Base-by-base conservation (phyloP, 306 rosid genomes). In the Cyclanthera cordifolia region DNA sequence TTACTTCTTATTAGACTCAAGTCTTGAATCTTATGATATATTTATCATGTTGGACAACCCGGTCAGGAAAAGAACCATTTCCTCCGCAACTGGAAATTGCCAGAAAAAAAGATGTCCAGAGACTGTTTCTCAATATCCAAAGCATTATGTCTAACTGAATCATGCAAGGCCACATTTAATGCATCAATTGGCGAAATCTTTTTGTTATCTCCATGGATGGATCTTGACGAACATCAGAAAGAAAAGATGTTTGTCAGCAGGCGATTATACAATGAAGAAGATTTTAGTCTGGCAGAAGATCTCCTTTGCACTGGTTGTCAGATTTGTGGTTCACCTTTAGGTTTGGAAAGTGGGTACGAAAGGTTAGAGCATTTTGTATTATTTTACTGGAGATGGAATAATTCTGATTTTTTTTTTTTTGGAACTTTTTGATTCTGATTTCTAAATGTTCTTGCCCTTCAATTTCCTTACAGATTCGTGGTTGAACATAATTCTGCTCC, bases 261-360 rank as follows among this genome's bases (percentile, higher is more conserved):
- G 79, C 85, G 88, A 75, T 20, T 84, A 68, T 67, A 68, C 70
- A 69, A 72, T 75, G 55, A 61, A 1, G 79, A 76, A 79, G 79
- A 83, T 72, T 37, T 72, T 57, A 61, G 73, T 71, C 79, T 88
- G 34, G 91, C 61, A 30, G 79, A 72, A 48, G 85, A 84, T 84
- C 86, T 91, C 73, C 75, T 91, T 50, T 88, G 87, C 79, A 84
- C 82, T 53, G 97, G 97, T 55, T 91, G 97, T 79, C 84, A 70
- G 78, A 75, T 88, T 6, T 88, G 97, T 20, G 95, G 96, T 71
- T 87, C 74, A 37, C 87, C 95, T 50, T 59, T 91, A 75, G 82
- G 77, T 76, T 77, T 74, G 67, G 78, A 76, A 86, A 83, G 78
- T 25, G 76, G 71, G 55, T 74, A 71, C 57, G 25, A 60, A 53